Percentiles rank a stretch among this genome's conserved stretches.
phyloP scores from a whole-genome alignment of 2,329 filamentous ascomycete genomes.

The Fusarium nanum region DNA sequence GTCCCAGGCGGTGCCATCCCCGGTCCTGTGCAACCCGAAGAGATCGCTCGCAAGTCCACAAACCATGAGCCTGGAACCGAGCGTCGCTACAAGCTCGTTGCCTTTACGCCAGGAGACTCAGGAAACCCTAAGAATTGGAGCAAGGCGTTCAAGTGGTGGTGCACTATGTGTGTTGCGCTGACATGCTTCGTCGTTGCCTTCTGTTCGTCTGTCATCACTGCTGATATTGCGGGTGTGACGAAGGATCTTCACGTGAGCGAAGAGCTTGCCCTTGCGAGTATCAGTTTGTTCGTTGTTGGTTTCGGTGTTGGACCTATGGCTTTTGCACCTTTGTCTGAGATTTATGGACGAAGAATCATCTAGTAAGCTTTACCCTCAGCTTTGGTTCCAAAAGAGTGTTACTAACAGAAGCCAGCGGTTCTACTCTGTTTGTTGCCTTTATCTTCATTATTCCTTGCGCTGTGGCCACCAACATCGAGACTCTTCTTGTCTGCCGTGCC shows the following conservation, averaged over 20 bases:
- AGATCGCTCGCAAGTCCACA: constrained; percentile 36
- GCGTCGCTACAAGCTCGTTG: constrained; percentile 64
- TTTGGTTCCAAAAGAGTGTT: neutral
- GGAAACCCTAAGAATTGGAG: constrained; percentile 90
- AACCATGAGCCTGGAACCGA: constrained; percentile 35
- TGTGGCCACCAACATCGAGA: constrained; percentile 79
- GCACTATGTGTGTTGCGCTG: constrained; percentile 83
- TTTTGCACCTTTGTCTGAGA: constrained; percentile 82
- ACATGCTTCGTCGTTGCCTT: constrained; percentile 82
- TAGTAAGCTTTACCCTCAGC: constrained; percentile 60
- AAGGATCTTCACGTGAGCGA: constrained; percentile 74
- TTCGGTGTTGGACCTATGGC: constrained; percentile 85
- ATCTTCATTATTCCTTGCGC: constrained; percentile 86
- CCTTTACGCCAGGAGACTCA: constrained; percentile 75
- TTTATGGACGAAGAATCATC: constrained; percentile 77
- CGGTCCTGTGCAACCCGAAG: constrained; percentile 49
- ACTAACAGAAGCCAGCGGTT: constrained; percentile 51
- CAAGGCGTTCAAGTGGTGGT: constrained; percentile 82
- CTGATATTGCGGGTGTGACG: constrained; percentile 74
- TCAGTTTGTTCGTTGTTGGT: constrained; percentile 83
- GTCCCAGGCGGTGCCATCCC: constrained; percentile 71
- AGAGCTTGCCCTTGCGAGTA: constrained; percentile 77
- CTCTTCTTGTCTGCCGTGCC: constrained; percentile 78
- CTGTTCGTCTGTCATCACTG: constrained; percentile 79
- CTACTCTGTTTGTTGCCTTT: constrained; percentile 76